Evolutionary conservation across 352 stramenopile genomes (phyloP), one percentile per base, ranked within the genome.

Genomic region (Lagenidium giganteum): DNA sequence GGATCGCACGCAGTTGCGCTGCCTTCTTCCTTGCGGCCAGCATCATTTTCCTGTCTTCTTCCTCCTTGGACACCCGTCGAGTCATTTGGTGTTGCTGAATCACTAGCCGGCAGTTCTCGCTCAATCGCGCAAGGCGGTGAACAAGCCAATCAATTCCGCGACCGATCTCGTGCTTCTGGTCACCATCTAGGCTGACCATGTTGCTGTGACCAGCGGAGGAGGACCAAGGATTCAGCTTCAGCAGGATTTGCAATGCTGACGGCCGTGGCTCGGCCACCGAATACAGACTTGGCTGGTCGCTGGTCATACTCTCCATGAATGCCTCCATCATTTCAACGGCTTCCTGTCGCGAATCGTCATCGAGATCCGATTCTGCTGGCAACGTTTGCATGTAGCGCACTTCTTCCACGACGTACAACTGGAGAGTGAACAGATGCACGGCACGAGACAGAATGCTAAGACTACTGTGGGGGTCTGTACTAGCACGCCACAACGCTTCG

Each of bases 121-220:
- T 75, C 29, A 80, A 63, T 17, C 67, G 68, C 12, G 71, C 66
- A n/a, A 82, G 32, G 1, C 71, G 57, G 49, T 80, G 71, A 23
- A 84, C 34, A 18, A 84, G 40, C 71, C 71, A 84, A 45, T 84
- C 71, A 35, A 84, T 68, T 0, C 71, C 71, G 32, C 71, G 69
- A 17, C 71, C 71, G 44, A 82, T 77, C 47, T 84, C 71, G 40
- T 84, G 71, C 45, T 84, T 84, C 38, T 82, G 71, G 47, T 84
- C 71, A 11, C 71, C 71, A 31, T 84, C 71, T 27, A 84, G 39
- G 16, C 64, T 64, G 14, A 64, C 64, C 52, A 69, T 67, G 16
- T 61, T 70, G 27, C 59, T 61, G n/a, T n/a, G n/a, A 30, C 67
- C 68, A 36, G 61, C 64, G n/a, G 65, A 67, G 21, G 56, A 64